Evolutionary conservation across 1,139 yeast species (phyloP), one percentile per base, ranked within the genome.

Genomic region (Nematodospora anomalae): DNA sequence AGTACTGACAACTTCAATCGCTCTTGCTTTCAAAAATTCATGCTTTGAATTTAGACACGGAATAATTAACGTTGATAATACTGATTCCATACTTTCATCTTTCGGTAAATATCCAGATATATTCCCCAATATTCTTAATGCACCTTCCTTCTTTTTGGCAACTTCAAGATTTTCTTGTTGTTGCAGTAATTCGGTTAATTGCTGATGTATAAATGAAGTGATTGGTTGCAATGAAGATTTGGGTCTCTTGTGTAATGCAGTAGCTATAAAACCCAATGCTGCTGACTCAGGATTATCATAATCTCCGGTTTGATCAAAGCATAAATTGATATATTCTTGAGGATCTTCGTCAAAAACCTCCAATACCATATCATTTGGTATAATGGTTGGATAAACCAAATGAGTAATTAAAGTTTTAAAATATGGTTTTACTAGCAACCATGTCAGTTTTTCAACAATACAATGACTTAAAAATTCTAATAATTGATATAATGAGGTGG

Each of bases 331-430:
- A 56, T 89, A 92, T 58, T 90, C 97, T 40, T 79, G 85, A 5
- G 97, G 97, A 53, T 92, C 97, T 43, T 76, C 79, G 44, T 89
- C 96, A 62, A 86, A 90, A 24, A 79, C 62, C 45, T 87, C 95
- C 42, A 89, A 65, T 16, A 78, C 79, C 9, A 74, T 77, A 42
- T 84, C 85, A 14, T 76, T 71, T 8, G 95, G 90, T 45, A 86
- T 75, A 35, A 92, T 64, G 34, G 88, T 60, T 4, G 97, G 97
- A 62, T 75, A 89, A 9, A 90, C 72, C 43, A 92, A 80, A 49
- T 83, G 89, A 11, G 82, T 67, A 16, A 90, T 67, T 33, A 92
- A 62, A 11, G 74, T 72, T 36, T 77, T 78, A 38, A 79, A 73
- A 57, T 83, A 86, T 1, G 92, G 88, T 52, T 83, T 79, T 35